Percentiles rank a stretch among this genome's conserved stretches.
Evolutionary conservation across 768 basidiomycete species (phyloP).

Genomic region (Hydnum rufescens): DNA sequence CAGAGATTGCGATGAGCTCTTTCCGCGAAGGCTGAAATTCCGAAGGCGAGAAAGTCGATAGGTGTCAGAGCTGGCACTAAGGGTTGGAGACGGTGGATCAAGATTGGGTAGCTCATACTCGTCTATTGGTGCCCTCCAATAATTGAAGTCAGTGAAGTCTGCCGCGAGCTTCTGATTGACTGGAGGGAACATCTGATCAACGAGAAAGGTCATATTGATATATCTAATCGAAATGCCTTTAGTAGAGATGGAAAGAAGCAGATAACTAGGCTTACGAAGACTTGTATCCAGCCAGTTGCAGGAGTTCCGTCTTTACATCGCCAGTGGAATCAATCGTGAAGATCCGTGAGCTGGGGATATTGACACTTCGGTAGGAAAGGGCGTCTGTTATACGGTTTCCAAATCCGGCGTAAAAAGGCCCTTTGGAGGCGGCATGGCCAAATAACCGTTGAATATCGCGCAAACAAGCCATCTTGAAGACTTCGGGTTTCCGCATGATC

Average conservation of each 20-base stretch:
- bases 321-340: slow-evolving; percentile 93
- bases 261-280: slow-evolving; percentile 44
- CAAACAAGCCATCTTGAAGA: slow-evolving; percentile 99
- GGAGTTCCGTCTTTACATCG: slow-evolving; percentile 89
- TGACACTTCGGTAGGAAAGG: slow-evolving; percentile 89
- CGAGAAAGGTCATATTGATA: slow-evolving; percentile 98
- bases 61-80: slow-evolving; percentile 83
- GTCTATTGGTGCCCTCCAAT: slow-evolving; percentile 68
- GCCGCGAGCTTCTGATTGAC: slow-evolving; percentile 75
- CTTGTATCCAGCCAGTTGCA: slow-evolving; percentile 94
- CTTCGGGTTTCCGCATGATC: slow-evolving; percentile 94
- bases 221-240: slow-evolving; percentile 33
- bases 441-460: slow-evolving; percentile 87
- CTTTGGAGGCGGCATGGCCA: slow-evolving; percentile 37
- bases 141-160: slow-evolving; percentile 94
- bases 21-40: slow-evolving; percentile 4
- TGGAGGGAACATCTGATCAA: slow-evolving; percentile 98
- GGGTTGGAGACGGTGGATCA: slow-evolving; percentile 69
- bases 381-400: slow-evolving; percentile 98
- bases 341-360: slow-evolving; percentile 81
- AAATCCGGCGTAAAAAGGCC: slow-evolving; percentile 92
- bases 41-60: slow-evolving; percentile 23
- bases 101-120: slow-evolving; percentile 65
- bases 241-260: background rate
- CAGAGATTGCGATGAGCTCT: slow-evolving; percentile 12